Evolutionary conservation across 192 early-diverging fungal genomes (phyloP).

Genomic region (Linnemannia zychae): DNA sequence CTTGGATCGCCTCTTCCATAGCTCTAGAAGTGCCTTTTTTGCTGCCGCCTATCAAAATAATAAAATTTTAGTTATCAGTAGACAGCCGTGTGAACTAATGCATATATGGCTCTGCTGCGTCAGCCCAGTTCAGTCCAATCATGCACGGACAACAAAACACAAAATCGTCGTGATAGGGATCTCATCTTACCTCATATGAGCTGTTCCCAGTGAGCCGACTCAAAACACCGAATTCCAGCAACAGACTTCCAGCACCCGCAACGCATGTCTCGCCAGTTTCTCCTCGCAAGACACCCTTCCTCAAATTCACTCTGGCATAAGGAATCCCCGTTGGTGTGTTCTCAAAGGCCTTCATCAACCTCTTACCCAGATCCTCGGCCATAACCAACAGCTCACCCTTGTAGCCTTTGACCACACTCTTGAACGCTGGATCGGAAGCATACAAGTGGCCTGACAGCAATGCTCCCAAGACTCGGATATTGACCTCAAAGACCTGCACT

Average conservation of each 20-base stretch:
- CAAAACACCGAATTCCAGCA: constrained; percentile 94
- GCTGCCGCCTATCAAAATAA: constrained; percentile 64
- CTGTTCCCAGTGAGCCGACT: constrained; percentile 86
- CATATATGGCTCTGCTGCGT: neutral
- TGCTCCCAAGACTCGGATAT: constrained; percentile 91
- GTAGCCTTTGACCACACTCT: constrained; percentile 76
- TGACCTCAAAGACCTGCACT: constrained; percentile 97
- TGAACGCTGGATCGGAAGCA: constrained; percentile 74
- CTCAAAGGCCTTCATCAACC: constrained; percentile 91
- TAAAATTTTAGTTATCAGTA: neutral
- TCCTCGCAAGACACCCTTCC: constrained; percentile 72
- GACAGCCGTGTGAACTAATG: neutral
- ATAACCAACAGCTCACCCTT: constrained; percentile 82
- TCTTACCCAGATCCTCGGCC: constrained; percentile 84
- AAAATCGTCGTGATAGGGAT: neutral
- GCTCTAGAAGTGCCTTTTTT: constrained; percentile 73
- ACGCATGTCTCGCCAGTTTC: constrained; percentile 85
- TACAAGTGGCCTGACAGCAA: constrained; percentile 91
- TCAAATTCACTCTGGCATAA: constrained; percentile 86
- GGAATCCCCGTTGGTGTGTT: constrained; percentile 86
- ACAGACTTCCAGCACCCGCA: constrained; percentile 91
- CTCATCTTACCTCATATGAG: constrained; percentile 75
- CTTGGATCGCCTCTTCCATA: constrained; percentile 85
- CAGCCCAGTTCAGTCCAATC: neutral
- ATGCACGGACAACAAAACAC: constrained; percentile 4